Base-by-base conservation (phyloP, 1,139 yeast genomes). In the Taphrina deformans region DNA sequence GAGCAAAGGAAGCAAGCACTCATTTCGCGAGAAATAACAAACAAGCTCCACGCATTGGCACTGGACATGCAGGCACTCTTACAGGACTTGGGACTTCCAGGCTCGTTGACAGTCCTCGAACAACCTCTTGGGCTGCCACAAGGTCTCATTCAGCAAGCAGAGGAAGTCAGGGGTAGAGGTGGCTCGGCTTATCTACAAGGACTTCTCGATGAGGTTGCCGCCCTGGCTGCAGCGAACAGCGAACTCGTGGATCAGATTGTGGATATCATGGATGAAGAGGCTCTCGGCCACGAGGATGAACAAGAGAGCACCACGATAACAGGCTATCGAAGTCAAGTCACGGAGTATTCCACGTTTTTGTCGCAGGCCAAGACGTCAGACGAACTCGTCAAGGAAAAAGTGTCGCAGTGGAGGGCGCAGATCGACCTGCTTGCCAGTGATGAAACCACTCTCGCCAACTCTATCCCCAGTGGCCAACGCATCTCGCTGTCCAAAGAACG, bases 281-380 rank as follows among this genome's bases (percentile, higher is more conserved):
- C 76, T 1, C 75, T 79, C 2, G 89, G 86, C 63, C 12, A 26
- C 4, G 91, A 88, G 71, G 79, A 79, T 0, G 71, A 80, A 60
- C 73, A 86, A 71, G 87, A 0, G 73, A 80, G 86, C 0, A 70
- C 72, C 10, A 78, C 73, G 2, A 81, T 83, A 1, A 79, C 79
- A 23, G 65, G 38, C 10, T 64, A 61, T 7, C 67, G 67, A 55
- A 24, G 35, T 27, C 67, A 62, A 58, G 68, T 45, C 66, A 73
- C 24, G 63, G 69, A 18, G 62, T 72, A 45, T 69, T 76, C 1
- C 67, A 71, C 2, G 68, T 65, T 55, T 72, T 72, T 88, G 21
- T 71, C 72, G 1, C 85, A 85, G 68, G 96, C 96, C 0, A 77
- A 78, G 38, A 72, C 76, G 2, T 89, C 96, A 2, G 96, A 91